phyloP scores from a whole-genome alignment of 495 filamentous ascomycete species.

The Tetracladium marchalianum region DNA sequence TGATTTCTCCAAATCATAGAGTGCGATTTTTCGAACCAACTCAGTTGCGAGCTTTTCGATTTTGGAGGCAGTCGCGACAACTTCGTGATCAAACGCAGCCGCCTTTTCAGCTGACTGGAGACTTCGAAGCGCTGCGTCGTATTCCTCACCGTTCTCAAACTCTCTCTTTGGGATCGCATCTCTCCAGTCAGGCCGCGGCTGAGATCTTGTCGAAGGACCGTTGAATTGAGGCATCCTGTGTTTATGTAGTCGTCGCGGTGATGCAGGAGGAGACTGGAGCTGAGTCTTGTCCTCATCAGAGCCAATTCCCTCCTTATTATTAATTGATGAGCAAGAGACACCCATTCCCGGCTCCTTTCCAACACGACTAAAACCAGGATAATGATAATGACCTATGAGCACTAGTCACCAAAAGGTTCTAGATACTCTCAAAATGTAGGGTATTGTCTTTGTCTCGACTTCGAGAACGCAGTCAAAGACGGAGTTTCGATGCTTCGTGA shows the following conservation, averaged over 20 bases:
- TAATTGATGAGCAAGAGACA: constrained; percentile 13
- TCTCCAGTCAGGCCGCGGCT: constrained; percentile 3
- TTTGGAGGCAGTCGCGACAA: constrained; percentile 4
- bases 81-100: constrained; percentile 14
- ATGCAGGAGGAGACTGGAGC: constrained; percentile 1
- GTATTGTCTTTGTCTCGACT: too few species aligned
- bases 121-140: constrained; percentile 7
- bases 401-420: too few species aligned
- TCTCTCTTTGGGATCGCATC: constrained; percentile 2
- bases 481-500: too few species aligned
- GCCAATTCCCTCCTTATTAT: constrained; percentile 16
- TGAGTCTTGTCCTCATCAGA: constrained; percentile 12
- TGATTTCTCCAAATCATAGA: constrained; percentile 11
- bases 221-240: constrained; percentile 12
- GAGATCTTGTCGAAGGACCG: constrained; percentile 4
- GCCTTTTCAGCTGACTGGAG: constrained; percentile 11
- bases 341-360: constrained; percentile 12
- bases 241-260: constrained; percentile 13
- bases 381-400: too few species aligned
- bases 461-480: too few species aligned
- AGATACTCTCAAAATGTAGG: too few species aligned
- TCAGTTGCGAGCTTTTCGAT: constrained; percentile 12
- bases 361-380: too few species aligned
- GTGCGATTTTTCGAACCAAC: constrained; percentile 14
- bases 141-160: constrained; percentile 6